Base-by-base conservation (phyloP, 768 basidiomycete species). In the Russula vinacea region DNA sequence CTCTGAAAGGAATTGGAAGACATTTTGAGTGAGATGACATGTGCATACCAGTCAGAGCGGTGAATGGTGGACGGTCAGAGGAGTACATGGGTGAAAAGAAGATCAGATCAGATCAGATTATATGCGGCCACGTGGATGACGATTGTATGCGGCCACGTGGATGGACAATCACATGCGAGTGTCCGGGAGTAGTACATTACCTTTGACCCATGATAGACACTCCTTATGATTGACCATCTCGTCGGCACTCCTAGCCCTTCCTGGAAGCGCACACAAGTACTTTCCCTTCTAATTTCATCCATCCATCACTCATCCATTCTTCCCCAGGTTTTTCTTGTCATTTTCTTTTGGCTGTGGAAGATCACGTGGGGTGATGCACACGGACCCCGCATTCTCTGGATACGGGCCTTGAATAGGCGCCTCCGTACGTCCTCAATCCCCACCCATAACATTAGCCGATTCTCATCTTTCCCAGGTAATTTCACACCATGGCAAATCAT, bases 401-500 rank as follows among this genome's bases (percentile, higher is more conserved):
- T 92, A 0, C 80, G 83, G 52, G 76, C 75, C 42, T 67, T 81
- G 22, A 92, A 91, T 71, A 81, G 79, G 69, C 70, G 72, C 11
- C 77, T 92, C 13, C 77, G 89, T 92, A 72, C 62, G 86, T 74
- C 22, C 9, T 55, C 26, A n/a, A 3, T 14, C 2, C 24, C 56
- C 26, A 19, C 65, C 65, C 40, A 39, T 52, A 22, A 35, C 50
- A 53, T 44, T 42, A 42, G 55, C 24, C 42, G 26, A 37, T 33
- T 47, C 33, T 39, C 44, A 47, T 8, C 33, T 40, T 8, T 26
- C 68, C 65, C 49, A 61, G 72, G 93, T 88, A 81, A 71, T 85
- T 96, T 93, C 78, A 89, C 94, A 0, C 97, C 97, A n/a, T 99
- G 94, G 89, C 95, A 99, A 72, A 81, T 98, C 70, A 83, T 98